Base-by-base conservation (phyloP, 225 moss, liverwort and hornwort species). In the Asterella californica region DNA sequence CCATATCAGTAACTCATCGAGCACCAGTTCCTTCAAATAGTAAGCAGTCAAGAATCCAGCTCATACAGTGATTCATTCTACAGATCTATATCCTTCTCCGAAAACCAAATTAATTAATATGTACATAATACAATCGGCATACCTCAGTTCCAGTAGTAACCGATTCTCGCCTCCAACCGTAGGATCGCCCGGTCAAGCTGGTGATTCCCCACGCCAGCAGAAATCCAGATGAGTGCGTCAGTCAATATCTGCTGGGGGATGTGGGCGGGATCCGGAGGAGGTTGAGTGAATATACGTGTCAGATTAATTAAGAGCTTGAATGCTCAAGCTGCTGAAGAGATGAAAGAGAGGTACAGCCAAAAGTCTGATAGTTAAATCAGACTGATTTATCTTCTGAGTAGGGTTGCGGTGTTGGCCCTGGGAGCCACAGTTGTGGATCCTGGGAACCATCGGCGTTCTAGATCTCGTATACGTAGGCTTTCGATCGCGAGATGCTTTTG, bases 151-250 rank as follows among this genome's bases (percentile, higher is more conserved):
- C 42, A 42, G 42, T 42, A 42, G 42, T 9, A 27, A 61, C 19
- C 61, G 61, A 25, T 61, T n/a, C n/a, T 61, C 61, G 61, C 61
- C n/a, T 61, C n/a, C 61, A 61, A 61, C 61, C n/a, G 67, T n/a
- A 36, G 0, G 34, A 33, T 36, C 12, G 67, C 33, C 67, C 5
- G 32, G 17, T 67, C 67, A 34, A 5, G 9, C 10, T 67, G 33
- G n/a, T 25, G 25, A 9, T 9, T 10, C n/a, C 61, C 11, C 61
- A 27, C 19, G n/a, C 9, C 61, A 61, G n/a, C 7, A 52, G 52
- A 52, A 61, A 25, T 6, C 22, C 27, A 27, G 61, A 61, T 61
- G 9, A 61, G n/a, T 6, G 61, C 19, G n/a, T 9, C n/a, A 25
- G 7, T 25, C 6, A 61, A 27, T 27, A 27, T 10, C 61, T 61